These are phyloP conservation scores for Tetraselmis chui DNA, from an alignment of 139 green algal genomes.

Conservation along the genomic window DNA sequence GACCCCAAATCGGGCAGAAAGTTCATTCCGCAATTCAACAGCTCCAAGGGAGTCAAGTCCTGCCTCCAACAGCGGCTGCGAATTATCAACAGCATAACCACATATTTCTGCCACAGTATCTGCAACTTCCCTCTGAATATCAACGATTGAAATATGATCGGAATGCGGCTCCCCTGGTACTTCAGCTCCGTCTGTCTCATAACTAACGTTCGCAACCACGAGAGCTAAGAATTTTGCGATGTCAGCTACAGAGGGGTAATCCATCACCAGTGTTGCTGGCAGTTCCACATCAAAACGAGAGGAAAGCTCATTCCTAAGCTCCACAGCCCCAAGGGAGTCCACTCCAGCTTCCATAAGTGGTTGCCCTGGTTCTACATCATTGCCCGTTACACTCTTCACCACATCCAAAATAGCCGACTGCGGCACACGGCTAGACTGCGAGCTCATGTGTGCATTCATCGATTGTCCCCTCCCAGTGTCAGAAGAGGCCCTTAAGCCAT, in stretches of 20 bases:
- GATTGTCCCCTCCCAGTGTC: too few relatives aligned
- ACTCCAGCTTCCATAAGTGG: conserved; percentile 58
- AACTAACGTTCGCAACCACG: too few relatives aligned
- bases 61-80: neutral
- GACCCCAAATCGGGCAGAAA: neutral
- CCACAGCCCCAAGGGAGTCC: conserved; percentile 62
- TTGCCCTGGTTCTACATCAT: conserved; percentile 23
- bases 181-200: too few relatives aligned
- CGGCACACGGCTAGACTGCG: neutral
- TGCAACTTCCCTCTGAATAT: neutral
- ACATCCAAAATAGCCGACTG: neutral
- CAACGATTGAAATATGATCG: too few relatives aligned
- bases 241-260: conserved; percentile 48
- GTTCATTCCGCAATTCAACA: neutral
- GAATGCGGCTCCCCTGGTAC: too few relatives aligned
- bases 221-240: conserved; percentile 21
- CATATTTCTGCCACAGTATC: neutral
- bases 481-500: too few relatives aligned
- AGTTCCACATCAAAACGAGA: conserved; percentile 32
- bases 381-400: conserved; percentile 7
- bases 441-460: too few relatives aligned
- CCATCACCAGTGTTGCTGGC: conserved; percentile 59
- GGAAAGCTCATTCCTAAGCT: conserved; percentile 49
- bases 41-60: neutral
- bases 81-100: neutral